phyloP scores from a whole-genome alignment of 768 basidiomycete genomes.

The Hysterangium stoloniferum region DNA sequence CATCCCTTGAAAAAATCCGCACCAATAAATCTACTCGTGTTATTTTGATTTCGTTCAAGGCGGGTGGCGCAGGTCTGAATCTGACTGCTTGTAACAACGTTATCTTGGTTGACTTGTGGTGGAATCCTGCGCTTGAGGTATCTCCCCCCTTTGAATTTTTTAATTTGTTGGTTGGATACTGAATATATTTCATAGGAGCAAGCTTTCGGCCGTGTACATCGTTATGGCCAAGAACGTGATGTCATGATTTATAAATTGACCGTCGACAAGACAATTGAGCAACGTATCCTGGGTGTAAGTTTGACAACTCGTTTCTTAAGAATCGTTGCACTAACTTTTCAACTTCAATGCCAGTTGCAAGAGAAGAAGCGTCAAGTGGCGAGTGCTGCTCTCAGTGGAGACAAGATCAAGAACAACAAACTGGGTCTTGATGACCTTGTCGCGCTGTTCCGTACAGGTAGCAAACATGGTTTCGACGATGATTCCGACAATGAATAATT shows the following conservation, averaged over 20 bases:
- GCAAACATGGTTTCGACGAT: conserved; percentile 49
- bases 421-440: conserved; percentile 83
- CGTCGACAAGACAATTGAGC: conserved; percentile 80
- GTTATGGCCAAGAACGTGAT: conserved; percentile 78
- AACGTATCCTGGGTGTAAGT: conserved; percentile 67
- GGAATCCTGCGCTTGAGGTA: conserved; percentile 85
- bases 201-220: conserved; percentile 88
- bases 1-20: conserved; percentile 65
- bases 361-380: conserved; percentile 85
- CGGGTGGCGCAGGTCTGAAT: conserved; percentile 93
- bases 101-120: conserved; percentile 90
- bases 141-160: conserved; percentile 22
- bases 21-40: conserved; percentile 49
- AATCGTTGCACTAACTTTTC: not conserved
- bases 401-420: conserved; percentile 78
- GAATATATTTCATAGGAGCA: conserved; percentile 52
- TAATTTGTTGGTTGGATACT: not conserved
- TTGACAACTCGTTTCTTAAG: not conserved
- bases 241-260: conserved; percentile 89
- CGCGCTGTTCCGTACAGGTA: conserved; percentile 61
- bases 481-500: conserved; percentile 28
- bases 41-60: conserved; percentile 95
- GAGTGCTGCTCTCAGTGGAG: conserved; percentile 77
- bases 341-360: conserved; percentile 51
- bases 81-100: conserved; percentile 92